Evolutionary conservation across 2,329 filamentous ascomycete species (phyloP).

Genomic region (Stagonosporopsis tanaceti): DNA sequence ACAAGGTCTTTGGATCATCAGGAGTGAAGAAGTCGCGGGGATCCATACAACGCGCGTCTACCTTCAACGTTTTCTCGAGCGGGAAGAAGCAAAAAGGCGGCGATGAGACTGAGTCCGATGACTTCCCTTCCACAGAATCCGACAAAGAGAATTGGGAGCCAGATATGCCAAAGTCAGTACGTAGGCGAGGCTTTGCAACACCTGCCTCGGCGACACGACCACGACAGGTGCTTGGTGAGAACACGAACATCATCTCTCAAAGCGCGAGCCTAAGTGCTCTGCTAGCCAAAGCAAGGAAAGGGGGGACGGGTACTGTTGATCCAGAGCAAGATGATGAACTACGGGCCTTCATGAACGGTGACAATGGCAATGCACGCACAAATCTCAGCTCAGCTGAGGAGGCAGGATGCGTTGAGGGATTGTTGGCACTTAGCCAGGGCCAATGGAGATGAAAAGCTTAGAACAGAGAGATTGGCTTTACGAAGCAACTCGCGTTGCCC

Average conservation of each 20-base stretch:
- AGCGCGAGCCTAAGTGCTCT: conserved; percentile 48
- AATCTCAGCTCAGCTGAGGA: conserved; percentile 63
- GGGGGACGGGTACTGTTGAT: conserved; percentile 46
- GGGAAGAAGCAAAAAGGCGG: conserved; percentile 35
- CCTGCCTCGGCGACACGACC: conserved; percentile 42
- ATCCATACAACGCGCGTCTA: conserved; percentile 47
- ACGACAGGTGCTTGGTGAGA: conserved; percentile 59
- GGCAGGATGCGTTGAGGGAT: conserved; percentile 86
- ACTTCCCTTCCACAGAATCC: conserved; percentile 72
- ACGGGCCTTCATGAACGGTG: conserved; percentile 74
- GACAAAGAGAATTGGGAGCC: conserved; percentile 93
- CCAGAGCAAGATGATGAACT: conserved; percentile 69
- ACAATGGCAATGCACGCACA: conserved; percentile 66
- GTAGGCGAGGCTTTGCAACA: conserved; percentile 37
- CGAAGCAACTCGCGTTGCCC: neutral
- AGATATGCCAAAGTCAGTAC: conserved; percentile 43
- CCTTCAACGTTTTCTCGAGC: conserved; percentile 46
- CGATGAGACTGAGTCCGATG: conserved; percentile 52
- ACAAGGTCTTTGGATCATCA: conserved; percentile 42
- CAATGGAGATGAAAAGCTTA: conserved; percentile 69
- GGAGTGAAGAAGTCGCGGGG: conserved; percentile 47
- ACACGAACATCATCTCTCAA: conserved; percentile 51
- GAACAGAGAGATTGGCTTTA: no score
- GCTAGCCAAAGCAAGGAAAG: conserved; percentile 44
- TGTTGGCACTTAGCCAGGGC: conserved; percentile 89